These are phyloP conservation scores for Pythium sukuiense DNA, from an alignment of 352 stramenopile genomes.

Conservation along the genomic window DNA sequence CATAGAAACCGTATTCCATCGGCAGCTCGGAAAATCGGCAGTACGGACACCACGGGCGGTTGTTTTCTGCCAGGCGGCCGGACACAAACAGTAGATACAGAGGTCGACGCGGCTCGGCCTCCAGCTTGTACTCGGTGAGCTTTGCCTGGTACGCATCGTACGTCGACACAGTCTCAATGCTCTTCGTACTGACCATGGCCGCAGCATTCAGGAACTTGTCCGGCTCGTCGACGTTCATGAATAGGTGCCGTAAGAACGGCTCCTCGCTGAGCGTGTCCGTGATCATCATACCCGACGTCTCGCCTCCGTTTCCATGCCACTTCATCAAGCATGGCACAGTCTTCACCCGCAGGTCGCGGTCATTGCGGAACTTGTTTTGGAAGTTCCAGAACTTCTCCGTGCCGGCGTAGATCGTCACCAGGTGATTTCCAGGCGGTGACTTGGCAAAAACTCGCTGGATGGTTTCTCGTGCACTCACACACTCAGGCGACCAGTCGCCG, in stretches of 20 bases:
- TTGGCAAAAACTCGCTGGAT: constrained; percentile 60
- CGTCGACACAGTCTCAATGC: constrained; percentile 49
- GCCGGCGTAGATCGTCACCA: constrained; percentile 59
- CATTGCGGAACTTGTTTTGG: constrained; percentile 54
- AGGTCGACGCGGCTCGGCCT: constrained; percentile 35
- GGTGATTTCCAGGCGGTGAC: constrained; percentile 47
- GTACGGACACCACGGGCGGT: constrained; percentile 80
- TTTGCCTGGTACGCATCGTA: constrained; percentile 43
- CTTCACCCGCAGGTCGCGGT: constrained; percentile 63
- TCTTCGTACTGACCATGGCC: constrained; percentile 44
- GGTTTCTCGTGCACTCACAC: constrained; percentile 39
- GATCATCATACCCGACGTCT: constrained; percentile 58
- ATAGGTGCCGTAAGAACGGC: constrained; percentile 60
- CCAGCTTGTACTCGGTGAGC: constrained; percentile 38
- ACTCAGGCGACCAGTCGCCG: constrained; percentile 57
- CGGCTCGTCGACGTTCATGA: constrained; percentile 52
- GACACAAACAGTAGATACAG: constrained; percentile 74
- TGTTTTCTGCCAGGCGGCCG: constrained; percentile 59
- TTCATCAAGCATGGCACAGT: constrained; percentile 58
- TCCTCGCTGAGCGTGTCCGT: constrained; percentile 51
- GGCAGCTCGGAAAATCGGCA: constrained; percentile 76
- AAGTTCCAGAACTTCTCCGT: constrained; percentile 53
- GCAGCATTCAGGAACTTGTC: constrained; percentile 41
- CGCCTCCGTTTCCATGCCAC: constrained; percentile 52
- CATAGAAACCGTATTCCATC: constrained; percentile 70